These are phyloP conservation scores for Trichophyton mentagrophytes DNA, from an alignment of 2,329 filamentous ascomycete species.

Conservation along the genomic window DNA sequence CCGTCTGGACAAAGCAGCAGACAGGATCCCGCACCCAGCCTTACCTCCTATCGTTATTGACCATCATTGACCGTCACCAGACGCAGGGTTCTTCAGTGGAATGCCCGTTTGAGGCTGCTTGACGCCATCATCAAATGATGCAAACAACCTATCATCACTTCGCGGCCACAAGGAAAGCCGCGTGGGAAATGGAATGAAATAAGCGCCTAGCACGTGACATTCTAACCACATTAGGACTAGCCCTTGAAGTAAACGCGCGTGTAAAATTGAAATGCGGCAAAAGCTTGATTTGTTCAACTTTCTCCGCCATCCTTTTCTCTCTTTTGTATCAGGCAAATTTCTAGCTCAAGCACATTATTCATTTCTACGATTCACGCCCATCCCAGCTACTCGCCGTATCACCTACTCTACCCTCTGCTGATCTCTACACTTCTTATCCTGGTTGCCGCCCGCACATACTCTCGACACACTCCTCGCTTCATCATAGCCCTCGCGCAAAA, in stretches of 20 bases:
- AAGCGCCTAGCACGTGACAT: background rate
- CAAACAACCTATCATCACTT: background rate
- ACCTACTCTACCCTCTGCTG: too few species aligned
- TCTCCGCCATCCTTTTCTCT: background rate
- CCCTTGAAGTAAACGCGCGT: background rate
- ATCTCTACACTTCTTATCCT: background rate
- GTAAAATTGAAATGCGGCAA: slow-evolving; percentile 5
- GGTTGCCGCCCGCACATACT: background rate
- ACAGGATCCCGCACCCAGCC: too few species aligned
- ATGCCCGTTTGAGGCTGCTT: too few species aligned
- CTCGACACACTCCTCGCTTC: background rate
- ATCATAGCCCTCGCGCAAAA: background rate
- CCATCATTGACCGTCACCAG: too few species aligned
- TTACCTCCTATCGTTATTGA: too few species aligned
- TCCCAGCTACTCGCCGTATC: background rate
- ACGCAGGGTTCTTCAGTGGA: too few species aligned
- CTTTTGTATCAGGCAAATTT: slow-evolving; percentile 1
- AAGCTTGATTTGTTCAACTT: slow-evolving; percentile 6
- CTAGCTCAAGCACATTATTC: background rate
- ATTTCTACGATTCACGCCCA: background rate
- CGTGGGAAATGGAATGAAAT: background rate
- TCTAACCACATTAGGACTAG: background rate
- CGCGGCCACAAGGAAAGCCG: background rate
- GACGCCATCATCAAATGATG: background rate
- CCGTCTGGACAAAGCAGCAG: too few species aligned